phyloP scores from a whole-genome alignment of 805 yeast genomes.

The Scheffersomyces ergatensis region DNA sequence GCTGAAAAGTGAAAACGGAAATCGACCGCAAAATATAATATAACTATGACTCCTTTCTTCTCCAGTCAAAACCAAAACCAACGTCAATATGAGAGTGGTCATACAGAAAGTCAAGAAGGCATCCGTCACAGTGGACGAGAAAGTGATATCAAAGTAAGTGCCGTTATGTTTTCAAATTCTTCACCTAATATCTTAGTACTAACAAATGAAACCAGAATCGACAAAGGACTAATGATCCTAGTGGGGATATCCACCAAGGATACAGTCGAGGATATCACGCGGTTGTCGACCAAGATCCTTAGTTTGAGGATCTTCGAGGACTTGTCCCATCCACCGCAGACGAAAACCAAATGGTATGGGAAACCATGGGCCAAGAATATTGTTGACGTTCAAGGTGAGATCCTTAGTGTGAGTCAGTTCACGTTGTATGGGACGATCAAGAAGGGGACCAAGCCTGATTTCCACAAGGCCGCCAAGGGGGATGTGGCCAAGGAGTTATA shows the following conservation, averaged over 20 bases:
- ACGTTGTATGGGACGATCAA: slow-evolving; percentile 81
- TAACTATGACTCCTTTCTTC: too few species aligned
- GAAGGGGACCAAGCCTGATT: slow-evolving; percentile 94
- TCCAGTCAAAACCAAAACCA: too few species aligned
- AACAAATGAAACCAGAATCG: too few species aligned
- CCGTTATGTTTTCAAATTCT: too few species aligned
- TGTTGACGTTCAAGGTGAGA: slow-evolving; percentile 62
- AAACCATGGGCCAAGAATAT: slow-evolving; percentile 73
- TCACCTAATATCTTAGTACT: not conserved
- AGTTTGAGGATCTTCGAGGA: slow-evolving; percentile 74
- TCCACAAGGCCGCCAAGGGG: slow-evolving; percentile 89
- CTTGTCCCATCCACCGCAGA: slow-evolving; percentile 41
- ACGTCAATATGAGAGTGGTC: slow-evolving; percentile 75
- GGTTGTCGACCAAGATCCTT: slow-evolving; percentile 64
- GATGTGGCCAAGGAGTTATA: slow-evolving; percentile 49
- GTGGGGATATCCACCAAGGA: slow-evolving; percentile 85
- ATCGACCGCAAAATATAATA: too few species aligned
- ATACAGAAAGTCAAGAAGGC: slow-evolving; percentile 88
- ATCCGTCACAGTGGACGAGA: slow-evolving; percentile 77
- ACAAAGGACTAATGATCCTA: slow-evolving; percentile 71
- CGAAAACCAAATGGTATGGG: slow-evolving; percentile 45
- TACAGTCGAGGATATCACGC: slow-evolving; percentile 67
- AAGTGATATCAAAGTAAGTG: slow-evolving; percentile 60
- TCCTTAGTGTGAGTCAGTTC: slow-evolving; percentile 88
- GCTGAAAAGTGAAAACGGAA: too few species aligned